phyloP scores from a whole-genome alignment of 2,329 filamentous ascomycete species.

The Cucurbitaria berberidis region DNA sequence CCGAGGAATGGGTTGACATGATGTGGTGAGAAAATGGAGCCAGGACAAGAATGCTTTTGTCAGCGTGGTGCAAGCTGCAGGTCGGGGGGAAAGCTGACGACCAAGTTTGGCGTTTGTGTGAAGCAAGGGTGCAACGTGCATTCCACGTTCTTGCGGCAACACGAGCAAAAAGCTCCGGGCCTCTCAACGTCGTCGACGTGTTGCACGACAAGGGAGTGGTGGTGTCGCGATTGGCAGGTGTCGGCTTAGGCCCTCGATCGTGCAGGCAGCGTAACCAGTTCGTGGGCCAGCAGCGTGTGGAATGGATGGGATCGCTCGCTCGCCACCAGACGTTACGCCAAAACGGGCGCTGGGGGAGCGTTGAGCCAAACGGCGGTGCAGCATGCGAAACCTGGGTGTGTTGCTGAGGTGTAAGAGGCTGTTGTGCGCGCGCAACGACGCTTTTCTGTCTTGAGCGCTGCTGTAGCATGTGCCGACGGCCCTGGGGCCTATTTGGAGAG shows the following conservation, averaged over 20 bases:
- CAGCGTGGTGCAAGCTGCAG: slow-evolving; percentile 8
- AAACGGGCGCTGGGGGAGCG: slow-evolving; percentile 34
- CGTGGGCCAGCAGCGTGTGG: slow-evolving; percentile 10
- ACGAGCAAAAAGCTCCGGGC: slow-evolving; percentile 39
- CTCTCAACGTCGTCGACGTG: slow-evolving; percentile 27
- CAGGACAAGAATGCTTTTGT: not conserved
- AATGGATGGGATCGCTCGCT: too few species aligned
- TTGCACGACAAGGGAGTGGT: slow-evolving; percentile 29
- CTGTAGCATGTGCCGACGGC: slow-evolving; percentile 20
- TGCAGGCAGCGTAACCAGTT: slow-evolving; percentile 19
- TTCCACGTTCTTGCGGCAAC: slow-evolving; percentile 41
- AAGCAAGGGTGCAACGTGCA: slow-evolving; percentile 47
- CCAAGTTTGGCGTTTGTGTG: slow-evolving; percentile 7
- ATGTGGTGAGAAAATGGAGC: slow-evolving; percentile 4
- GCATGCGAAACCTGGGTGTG: slow-evolving; percentile 26
- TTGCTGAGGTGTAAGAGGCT: slow-evolving; percentile 20
- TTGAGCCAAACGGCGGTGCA: slow-evolving; percentile 42
- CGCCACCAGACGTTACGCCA: slow-evolving; percentile 36
- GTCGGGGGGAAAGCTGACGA: slow-evolving; percentile 17
- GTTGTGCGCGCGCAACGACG: slow-evolving; percentile 15
- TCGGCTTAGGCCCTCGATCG: slow-evolving; percentile 8
- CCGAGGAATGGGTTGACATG: slow-evolving; percentile 14
- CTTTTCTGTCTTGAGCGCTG: slow-evolving; percentile 16
- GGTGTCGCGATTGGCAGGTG: slow-evolving; percentile 32
- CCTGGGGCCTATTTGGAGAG: slow-evolving; percentile 21